Base-by-base conservation (phyloP, 371 early-diverging fungal genomes). In the Mucor indicus region DNA sequence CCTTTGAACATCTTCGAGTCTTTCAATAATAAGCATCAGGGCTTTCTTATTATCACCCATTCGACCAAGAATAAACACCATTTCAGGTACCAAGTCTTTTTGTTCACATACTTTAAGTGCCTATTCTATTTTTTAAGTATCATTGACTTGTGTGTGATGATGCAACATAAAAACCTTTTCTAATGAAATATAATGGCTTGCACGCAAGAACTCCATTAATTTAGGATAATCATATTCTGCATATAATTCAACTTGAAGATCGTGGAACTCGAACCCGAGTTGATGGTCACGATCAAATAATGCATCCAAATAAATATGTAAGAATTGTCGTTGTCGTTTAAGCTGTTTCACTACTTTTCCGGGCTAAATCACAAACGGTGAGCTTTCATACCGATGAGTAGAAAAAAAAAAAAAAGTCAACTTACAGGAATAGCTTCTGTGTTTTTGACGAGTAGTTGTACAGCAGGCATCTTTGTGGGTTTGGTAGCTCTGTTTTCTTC, bases 31-130 rank as follows among this genome's bases (percentile, higher is more conserved):
- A 48, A 98, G 66, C 77, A 83, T 83, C 32, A 98, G 66, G 0
- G 98, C 98, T 38, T 83, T 76, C 50, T 93, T 88, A 63, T 92
- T 92, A 48, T 97, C 79, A 30, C 98, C 98, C 93, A 97, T 94
- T n/a, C 96, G 89, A 6, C 98, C 95, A 27, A 97, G 72, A 23
- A 98, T 69, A 60, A 81, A 96, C 2, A 98, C 94, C 92, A 93
- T 91, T 60, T 96, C 98, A 13, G 91, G 92, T 2, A 97, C 91
- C 41, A 98, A 67, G 41, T 88, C 92, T 24, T 86, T 84, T 41
- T 77, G 54, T 60, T 94, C 89, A 57, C 96, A 94, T 10, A 91
- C 69, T 44, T 74, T 80, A 57, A 85, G 89, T 19, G 98, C 98
- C 80, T 83, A 68, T 12, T 39, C 12, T 19, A 6, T n/a, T n/a